A percentile compares a stretch with the other conserved stretches of the same genome.
phyloP scores from a whole-genome alignment of 352 stramenopile species.

The Phytophthora agathidicida region DNA sequence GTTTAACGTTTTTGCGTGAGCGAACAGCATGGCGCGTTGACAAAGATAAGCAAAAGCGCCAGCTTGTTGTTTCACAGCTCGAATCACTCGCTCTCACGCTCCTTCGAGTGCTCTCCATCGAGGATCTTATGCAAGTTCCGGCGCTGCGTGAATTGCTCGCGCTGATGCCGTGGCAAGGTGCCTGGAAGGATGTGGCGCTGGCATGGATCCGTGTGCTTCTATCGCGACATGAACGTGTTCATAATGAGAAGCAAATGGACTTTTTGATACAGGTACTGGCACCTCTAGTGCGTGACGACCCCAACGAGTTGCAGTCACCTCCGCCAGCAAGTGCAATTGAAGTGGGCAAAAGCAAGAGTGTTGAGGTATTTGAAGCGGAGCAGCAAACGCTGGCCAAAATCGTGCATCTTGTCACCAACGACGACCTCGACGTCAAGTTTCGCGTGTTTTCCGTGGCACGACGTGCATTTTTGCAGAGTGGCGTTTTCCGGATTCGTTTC shows the following conservation, averaged over 20 bases:
- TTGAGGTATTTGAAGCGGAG: slow-evolving; percentile 81
- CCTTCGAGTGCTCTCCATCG: slow-evolving; percentile 41
- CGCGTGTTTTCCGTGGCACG: slow-evolving; percentile 67
- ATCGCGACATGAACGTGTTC: slow-evolving; percentile 40
- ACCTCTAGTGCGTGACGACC: slow-evolving; percentile 90
- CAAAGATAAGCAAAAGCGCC: slow-evolving; percentile 31
- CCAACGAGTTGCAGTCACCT: slow-evolving; percentile 37
- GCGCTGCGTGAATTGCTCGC: slow-evolving; percentile 43
- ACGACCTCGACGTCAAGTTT: slow-evolving; percentile 68
- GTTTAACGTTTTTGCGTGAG: slow-evolving; percentile 33
- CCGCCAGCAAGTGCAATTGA: slow-evolving; percentile 4
- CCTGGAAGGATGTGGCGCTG: slow-evolving; percentile 58
- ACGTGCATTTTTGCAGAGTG: slow-evolving; percentile 84
- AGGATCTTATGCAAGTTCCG: slow-evolving; percentile 46
- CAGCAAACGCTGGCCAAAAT: slow-evolving; percentile 93
- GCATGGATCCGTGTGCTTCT: slow-evolving; percentile 57
- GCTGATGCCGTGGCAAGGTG: slow-evolving; percentile 58
- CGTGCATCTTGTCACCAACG: slow-evolving; percentile 91
- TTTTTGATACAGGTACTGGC: slow-evolving; percentile 82
- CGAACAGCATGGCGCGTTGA: slow-evolving; percentile 32
- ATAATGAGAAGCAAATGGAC: slow-evolving; percentile 47
- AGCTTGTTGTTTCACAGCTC: slow-evolving; percentile 30
- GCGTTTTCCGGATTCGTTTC: slow-evolving; percentile 87
- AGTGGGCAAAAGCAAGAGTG: slow-evolving; percentile 19
- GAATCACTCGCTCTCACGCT: slow-evolving; percentile 37